phyloP scores from a whole-genome alignment of 208 protist genomes.

The Leishmania aethiopica region DNA sequence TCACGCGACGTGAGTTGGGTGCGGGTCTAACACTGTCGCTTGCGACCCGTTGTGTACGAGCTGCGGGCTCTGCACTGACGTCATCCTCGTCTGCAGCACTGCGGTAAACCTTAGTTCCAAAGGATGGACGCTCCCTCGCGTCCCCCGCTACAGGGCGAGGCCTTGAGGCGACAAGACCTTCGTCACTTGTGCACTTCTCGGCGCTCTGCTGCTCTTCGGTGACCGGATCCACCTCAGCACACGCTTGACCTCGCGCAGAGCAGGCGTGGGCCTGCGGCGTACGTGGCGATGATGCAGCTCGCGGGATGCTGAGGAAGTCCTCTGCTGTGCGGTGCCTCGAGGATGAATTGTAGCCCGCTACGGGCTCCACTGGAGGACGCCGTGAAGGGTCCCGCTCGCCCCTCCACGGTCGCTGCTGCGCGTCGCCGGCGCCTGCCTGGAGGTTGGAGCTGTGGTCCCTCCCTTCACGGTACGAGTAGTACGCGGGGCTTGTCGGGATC shows the following conservation, averaged over 20 bases:
- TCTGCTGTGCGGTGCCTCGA: not conserved
- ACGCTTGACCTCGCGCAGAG: not conserved
- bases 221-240: not conserved
- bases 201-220: not conserved
- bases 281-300: not conserved
- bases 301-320: constrained; percentile 8
- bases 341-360: not conserved
- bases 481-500: constrained; percentile 11
- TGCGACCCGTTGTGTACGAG: not conserved
- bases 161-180: constrained; percentile 12
- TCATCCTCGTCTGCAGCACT: not conserved
- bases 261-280: not conserved
- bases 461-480: constrained; percentile 23
- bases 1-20: not conserved
- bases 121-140: not conserved
- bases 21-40: too few species aligned
- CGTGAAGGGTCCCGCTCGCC: not conserved
- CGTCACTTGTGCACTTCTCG: not conserved
- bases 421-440: not conserved
- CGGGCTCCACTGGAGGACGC: not conserved
- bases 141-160: not conserved
- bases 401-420: not conserved
- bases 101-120: not conserved
- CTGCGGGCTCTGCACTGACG: not conserved
- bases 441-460: not conserved